These are phyloP conservation scores for Trichoderma polysporum DNA, from an alignment of 2,329 filamentous ascomycete genomes.

Conservation along the genomic window DNA sequence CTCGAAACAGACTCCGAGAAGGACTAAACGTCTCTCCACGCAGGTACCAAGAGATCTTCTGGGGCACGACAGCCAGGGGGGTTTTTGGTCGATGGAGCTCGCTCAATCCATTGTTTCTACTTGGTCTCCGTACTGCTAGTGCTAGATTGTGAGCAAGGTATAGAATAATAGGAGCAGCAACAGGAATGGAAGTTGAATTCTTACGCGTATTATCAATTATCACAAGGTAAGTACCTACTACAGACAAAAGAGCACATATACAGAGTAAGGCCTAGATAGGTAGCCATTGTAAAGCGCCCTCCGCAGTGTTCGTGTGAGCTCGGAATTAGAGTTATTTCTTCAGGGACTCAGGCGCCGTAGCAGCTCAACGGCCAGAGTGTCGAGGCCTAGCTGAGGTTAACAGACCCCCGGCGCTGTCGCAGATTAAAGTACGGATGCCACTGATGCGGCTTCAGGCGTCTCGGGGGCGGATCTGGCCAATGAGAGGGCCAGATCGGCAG, in stretches of 20 bases:
- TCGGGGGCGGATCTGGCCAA: slow-evolving; percentile 14
- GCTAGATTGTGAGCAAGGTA: background rate
- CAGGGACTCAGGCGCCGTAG: slow-evolving; percentile 1
- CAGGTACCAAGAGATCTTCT: slow-evolving; percentile 15
- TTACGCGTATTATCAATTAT: too few relatives aligned
- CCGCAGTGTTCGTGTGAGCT: background rate
- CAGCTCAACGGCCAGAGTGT: background rate
- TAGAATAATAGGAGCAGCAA: background rate
- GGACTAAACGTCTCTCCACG: slow-evolving; percentile 4
- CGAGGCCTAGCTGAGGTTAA: background rate
- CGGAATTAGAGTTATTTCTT: slow-evolving; percentile 4
- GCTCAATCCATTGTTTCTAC: slow-evolving; percentile 3
- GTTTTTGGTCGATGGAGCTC: background rate
- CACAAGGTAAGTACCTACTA: too few relatives aligned
- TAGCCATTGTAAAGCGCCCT: background rate
- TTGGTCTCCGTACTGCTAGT: background rate
- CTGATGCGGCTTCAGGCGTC: slow-evolving; percentile 21
- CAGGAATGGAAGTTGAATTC: background rate
- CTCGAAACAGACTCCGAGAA: slow-evolving; percentile 15
- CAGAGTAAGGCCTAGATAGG: background rate
- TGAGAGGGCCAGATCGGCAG: slow-evolving; percentile 1
- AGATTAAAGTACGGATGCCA: slow-evolving; percentile 21
- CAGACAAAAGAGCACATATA: background rate
- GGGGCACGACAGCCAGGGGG: background rate
- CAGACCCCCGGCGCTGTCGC: slow-evolving; percentile 9